Percentiles rank a stretch among this genome's conserved stretches.
Conservation (phyloP, 2,329 filamentous ascomycete species). For the Hypoxylon sp. region DNA sequence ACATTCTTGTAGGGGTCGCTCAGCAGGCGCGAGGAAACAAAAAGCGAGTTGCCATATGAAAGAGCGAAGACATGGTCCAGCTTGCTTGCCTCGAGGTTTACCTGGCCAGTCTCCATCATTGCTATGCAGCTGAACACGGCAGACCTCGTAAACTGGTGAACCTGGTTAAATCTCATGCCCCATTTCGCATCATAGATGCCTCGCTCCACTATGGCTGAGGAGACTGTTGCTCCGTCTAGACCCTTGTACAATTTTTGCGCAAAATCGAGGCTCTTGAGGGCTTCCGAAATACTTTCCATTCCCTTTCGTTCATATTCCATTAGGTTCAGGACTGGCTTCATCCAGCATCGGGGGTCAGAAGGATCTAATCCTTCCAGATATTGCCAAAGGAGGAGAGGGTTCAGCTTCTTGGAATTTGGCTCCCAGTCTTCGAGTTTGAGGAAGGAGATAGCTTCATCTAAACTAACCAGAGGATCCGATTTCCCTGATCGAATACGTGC, state of each 20-base stretch:
- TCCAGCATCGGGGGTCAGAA: neutral
- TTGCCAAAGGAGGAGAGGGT: conserved; percentile 3
- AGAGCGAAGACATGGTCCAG: neutral
- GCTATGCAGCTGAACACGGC: conserved; percentile 4
- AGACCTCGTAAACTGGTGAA: neutral
- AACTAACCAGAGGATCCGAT: neutral
- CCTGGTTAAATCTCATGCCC: neutral
- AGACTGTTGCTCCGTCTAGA: neutral
- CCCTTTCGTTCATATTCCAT: neutral
- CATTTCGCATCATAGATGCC: conserved; percentile 2
- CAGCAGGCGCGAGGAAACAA: conserved; percentile 4
- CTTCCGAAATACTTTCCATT: neutral
- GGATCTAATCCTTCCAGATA: neutral
- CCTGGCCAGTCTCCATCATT: conserved; percentile 3
- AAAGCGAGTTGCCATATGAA: conserved; percentile 2
- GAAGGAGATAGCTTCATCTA: neutral
- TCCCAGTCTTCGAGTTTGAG: neutral
- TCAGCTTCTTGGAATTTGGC: neutral
- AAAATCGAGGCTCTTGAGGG: neutral
- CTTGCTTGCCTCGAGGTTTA: neutral
- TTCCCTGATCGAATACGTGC: neutral
- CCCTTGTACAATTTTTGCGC: neutral
- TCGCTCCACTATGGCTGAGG: neutral
- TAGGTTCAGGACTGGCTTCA: neutral
- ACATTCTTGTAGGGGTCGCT: conserved; percentile 1